phyloP scores from a whole-genome alignment of 805 yeast species.

The Candida vartiovaarae region DNA sequence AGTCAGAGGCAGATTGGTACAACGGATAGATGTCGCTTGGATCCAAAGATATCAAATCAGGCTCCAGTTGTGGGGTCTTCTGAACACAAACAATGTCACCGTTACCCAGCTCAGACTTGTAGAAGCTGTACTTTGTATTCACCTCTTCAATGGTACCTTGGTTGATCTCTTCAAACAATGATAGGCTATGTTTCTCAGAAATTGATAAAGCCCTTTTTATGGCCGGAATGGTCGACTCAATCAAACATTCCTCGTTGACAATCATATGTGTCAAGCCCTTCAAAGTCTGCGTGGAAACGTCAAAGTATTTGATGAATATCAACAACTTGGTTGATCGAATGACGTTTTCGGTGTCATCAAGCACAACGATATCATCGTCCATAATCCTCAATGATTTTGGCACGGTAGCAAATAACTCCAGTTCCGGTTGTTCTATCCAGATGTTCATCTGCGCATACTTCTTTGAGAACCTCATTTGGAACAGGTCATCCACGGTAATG shows the following conservation, averaged over 20 bases:
- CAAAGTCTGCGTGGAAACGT: constrained; percentile 44
- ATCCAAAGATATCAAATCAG: constrained; percentile 5
- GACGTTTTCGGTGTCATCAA: constrained; percentile 14
- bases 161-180: constrained; percentile 55
- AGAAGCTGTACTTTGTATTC: constrained; percentile 35
- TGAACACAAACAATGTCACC: constrained; percentile 54
- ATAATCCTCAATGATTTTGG: constrained; percentile 1
- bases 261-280: constrained; percentile 58
- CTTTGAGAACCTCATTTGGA: constrained; percentile 37
- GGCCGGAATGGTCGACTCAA: constrained; percentile 34
- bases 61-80: constrained; percentile 19
- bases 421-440: constrained; percentile 56
- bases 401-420: constrained; percentile 8
- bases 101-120: constrained; percentile 49
- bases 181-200: constrained; percentile 27
- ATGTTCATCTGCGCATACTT: constrained; percentile 46
- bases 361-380: constrained; percentile 5
- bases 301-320: constrained; percentile 61
- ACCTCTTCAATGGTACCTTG: constrained; percentile 40
- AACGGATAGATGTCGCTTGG: constrained; percentile 24
- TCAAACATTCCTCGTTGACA: constrained; percentile 40
- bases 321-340: constrained; percentile 24
- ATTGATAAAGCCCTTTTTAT: constrained; percentile 37
- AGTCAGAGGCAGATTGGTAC: constrained; percentile 34
- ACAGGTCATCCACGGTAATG: constrained; percentile 44